A percentile compares a stretch with the other conserved stretches of the same genome.
Conservation (phyloP, 768 basidiomycete species). For the Lentinula guzmanii region DNA sequence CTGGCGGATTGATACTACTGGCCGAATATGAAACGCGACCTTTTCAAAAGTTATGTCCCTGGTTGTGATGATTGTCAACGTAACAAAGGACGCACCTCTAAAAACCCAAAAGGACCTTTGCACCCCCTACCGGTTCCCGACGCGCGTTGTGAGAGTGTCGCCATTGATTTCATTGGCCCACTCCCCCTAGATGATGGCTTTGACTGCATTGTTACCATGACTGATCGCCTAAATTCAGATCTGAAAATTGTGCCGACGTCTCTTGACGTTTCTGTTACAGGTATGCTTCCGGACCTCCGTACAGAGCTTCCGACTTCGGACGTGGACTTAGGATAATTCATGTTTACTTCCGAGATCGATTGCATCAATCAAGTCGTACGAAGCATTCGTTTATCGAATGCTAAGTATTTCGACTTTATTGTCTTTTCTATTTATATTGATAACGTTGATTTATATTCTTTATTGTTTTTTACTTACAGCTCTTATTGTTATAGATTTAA, state of each 20-base stretch:
- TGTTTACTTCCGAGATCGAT: no score
- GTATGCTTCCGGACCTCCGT: no score
- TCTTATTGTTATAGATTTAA: no score
- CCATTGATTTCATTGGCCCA: slow-evolving; percentile 21
- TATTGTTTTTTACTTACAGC: no score
- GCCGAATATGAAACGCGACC: slow-evolving; percentile 16
- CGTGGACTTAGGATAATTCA: no score
- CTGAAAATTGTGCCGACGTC: slow-evolving; percentile 13
- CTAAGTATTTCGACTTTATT: no score
- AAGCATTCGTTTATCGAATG: no score
- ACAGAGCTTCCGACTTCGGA: no score
- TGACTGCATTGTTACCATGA: slow-evolving; percentile 16
- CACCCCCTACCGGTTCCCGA: slow-evolving; percentile 18
- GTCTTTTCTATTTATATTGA: no score
- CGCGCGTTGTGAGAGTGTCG: slow-evolving; percentile 5
- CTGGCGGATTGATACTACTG: slow-evolving; percentile 11
- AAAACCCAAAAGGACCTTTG: slow-evolving; percentile 8
- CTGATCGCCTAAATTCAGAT: slow-evolving; percentile 10
- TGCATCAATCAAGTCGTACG: no score
- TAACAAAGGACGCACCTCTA: slow-evolving; percentile 17
- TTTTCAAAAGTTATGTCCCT: slow-evolving; percentile 18
- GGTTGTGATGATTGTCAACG: slow-evolving; percentile 18
- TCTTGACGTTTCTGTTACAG: no score
- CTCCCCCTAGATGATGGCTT: slow-evolving; percentile 15
- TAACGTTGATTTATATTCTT: no score